Percentiles rank a stretch among this genome's conserved stretches.
Conservation (phyloP, 208 protist species). For the Strigomonas culicis region DNA sequence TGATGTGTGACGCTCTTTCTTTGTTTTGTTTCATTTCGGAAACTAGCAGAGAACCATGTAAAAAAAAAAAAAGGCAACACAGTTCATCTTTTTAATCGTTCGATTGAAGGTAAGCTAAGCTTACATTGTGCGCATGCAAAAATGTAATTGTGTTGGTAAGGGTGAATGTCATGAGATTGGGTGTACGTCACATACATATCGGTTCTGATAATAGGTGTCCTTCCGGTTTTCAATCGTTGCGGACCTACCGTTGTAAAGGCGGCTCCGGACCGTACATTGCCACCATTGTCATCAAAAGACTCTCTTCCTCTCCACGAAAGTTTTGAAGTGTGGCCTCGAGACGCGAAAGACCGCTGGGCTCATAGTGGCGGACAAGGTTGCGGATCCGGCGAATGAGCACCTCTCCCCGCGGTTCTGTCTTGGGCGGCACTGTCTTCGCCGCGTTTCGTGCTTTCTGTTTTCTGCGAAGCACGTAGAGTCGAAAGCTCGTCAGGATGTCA, state of each 20-base stretch:
- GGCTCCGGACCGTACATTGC: conserved; percentile 55
- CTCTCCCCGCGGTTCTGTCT: neutral
- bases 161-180: too few relatives aligned
- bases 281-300: conserved; percentile 37
- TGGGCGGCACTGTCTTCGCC: neutral
- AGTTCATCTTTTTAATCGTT: too few relatives aligned
- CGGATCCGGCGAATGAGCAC: conserved; percentile 27
- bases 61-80: neutral
- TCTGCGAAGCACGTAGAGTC: conserved; percentile 25
- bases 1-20: too few relatives aligned
- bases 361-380: conserved; percentile 33
- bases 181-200: too few relatives aligned
- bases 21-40: too few relatives aligned
- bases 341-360: conserved; percentile 19
- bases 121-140: too few relatives aligned
- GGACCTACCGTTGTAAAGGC: conserved; percentile 1
- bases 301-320: conserved; percentile 41
- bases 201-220: neutral
- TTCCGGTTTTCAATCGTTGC: neutral
- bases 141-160: too few relatives aligned
- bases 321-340: conserved; percentile 29
- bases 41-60: neutral
- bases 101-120: too few relatives aligned
- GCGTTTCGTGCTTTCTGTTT: conserved; percentile 1
- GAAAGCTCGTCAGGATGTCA: conserved; percentile 40